Evolutionary conservation across 495 filamentous ascomycete species (phyloP).

Genomic region (Hyaloscypha finlandica): DNA sequence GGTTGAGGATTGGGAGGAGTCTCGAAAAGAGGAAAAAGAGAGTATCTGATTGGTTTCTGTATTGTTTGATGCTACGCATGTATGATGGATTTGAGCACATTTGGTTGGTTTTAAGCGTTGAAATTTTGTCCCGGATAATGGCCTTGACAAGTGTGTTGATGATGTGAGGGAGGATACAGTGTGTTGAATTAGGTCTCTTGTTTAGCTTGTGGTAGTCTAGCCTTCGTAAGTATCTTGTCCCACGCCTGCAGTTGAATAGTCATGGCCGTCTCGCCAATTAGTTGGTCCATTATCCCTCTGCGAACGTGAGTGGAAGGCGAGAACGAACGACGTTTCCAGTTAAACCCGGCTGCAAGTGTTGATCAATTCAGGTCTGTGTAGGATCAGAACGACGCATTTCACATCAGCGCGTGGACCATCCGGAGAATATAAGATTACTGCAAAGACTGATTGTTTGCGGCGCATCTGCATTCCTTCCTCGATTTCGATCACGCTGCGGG

Average conservation of each 20-base stretch:
- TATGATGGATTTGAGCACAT: background rate
- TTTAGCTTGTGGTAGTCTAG: background rate
- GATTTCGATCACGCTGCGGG: too few relatives aligned
- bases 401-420: too few relatives aligned
- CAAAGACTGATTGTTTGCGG: too few relatives aligned
- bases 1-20: constrained; percentile 40
- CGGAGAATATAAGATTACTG: too few relatives aligned
- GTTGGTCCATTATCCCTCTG: too few relatives aligned
- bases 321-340: too few relatives aligned
- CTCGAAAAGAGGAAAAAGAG: background rate
- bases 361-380: too few relatives aligned
- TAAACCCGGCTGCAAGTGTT: too few relatives aligned
- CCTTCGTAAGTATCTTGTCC: background rate
- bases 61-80: background rate
- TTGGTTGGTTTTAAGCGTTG: background rate
- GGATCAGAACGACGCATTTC: too few relatives aligned
- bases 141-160: constrained; percentile 11
- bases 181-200: background rate
- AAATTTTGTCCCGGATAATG: background rate
- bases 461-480: too few relatives aligned
- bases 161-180: constrained; percentile 36
- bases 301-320: too few relatives aligned
- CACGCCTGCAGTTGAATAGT: background rate
- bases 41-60: background rate
- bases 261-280: too few relatives aligned